Conservation (phyloP, 352 stramenopile species). For the Elongisporangium anandrum region DNA sequence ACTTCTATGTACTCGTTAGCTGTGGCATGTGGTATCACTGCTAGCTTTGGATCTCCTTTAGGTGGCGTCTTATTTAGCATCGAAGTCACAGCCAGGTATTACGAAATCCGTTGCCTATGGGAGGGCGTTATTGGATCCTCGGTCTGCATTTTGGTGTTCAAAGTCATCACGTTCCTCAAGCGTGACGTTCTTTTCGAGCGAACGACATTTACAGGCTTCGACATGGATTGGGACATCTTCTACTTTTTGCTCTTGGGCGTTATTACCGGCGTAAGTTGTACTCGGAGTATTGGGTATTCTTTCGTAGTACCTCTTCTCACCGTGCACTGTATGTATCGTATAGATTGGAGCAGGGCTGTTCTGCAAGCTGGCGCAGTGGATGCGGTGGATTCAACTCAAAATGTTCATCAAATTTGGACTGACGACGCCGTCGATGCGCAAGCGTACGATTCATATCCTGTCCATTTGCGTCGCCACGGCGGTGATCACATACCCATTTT, state of each 20-base stretch:
- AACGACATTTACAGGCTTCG: slow-evolving; percentile 71
- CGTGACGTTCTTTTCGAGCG: slow-evolving; percentile 72
- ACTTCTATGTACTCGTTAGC: no score
- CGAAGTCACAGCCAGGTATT: slow-evolving; percentile 81
- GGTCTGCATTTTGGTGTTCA: slow-evolving; percentile 74
- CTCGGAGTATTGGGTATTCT: no score
- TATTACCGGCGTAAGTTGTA: slow-evolving; percentile 53
- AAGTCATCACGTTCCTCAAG: slow-evolving; percentile 70
- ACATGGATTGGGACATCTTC: slow-evolving; percentile 76
- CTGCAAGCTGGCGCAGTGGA: slow-evolving; percentile 40
- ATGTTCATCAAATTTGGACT: slow-evolving; percentile 52
- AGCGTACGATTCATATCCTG: slow-evolving; percentile 51
- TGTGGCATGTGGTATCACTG: slow-evolving; percentile 73
- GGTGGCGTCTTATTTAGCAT: slow-evolving; percentile 82
- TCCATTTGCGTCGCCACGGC: slow-evolving; percentile 55
- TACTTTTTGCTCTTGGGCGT: slow-evolving; percentile 64
- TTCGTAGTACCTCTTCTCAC: no score
- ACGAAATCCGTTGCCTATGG: slow-evolving; percentile 84
- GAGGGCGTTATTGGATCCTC: slow-evolving; percentile 79
- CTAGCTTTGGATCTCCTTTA: slow-evolving; percentile 75
- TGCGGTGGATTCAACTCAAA: slow-evolving; percentile 44
- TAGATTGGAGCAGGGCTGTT: slow-evolving; percentile 66
- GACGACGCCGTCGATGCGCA: slow-evolving; percentile 45
- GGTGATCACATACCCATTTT: slow-evolving; percentile 59
- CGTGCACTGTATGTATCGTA: no score